phyloP scores from a whole-genome alignment of 805 yeast species.

The Yamadazyma olivae region DNA sequence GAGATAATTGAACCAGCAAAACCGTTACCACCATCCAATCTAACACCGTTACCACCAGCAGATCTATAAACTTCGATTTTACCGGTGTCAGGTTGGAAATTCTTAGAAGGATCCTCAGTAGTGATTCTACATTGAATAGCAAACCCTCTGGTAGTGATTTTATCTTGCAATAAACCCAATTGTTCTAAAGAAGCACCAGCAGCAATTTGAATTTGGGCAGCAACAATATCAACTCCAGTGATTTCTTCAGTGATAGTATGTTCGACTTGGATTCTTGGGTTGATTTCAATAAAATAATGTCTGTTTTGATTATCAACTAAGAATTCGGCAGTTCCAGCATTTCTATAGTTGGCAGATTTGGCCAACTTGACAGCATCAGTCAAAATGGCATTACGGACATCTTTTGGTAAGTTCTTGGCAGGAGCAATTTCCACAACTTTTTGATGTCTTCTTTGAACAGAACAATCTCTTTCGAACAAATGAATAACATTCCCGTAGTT shows the following conservation, averaged over 20 bases:
- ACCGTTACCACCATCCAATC: constrained; percentile 98
- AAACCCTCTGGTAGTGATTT: constrained; percentile 93
- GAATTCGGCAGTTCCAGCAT: constrained; percentile 99
- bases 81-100: constrained; percentile 98
- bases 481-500: constrained; percentile 92
- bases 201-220: constrained; percentile 98
- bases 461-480: constrained; percentile 95
- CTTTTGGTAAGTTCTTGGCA: constrained; percentile 80
- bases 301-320: constrained; percentile 90
- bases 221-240: constrained; percentile 96
- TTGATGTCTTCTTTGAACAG: constrained; percentile 99
- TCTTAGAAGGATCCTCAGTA: constrained; percentile 95
- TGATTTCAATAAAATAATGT: constrained; percentile 96
- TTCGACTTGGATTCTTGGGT: constrained; percentile 97
- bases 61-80: constrained; percentile 97
- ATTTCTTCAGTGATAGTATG: constrained; percentile 98
- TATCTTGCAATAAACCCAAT: constrained; percentile 89
- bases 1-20: constrained; percentile 95
- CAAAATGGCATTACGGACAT: constrained; percentile 87
- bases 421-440: constrained; percentile 99
- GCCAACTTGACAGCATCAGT: constrained; percentile 95
- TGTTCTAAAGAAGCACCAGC: constrained; percentile 95
- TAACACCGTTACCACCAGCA: constrained; percentile 98
- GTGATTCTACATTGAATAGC: constrained; percentile 99
- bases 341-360: constrained; percentile 80